Evolutionary conservation across 768 basidiomycete genomes (phyloP).

Genomic region (Tephrocybe sp.): DNA sequence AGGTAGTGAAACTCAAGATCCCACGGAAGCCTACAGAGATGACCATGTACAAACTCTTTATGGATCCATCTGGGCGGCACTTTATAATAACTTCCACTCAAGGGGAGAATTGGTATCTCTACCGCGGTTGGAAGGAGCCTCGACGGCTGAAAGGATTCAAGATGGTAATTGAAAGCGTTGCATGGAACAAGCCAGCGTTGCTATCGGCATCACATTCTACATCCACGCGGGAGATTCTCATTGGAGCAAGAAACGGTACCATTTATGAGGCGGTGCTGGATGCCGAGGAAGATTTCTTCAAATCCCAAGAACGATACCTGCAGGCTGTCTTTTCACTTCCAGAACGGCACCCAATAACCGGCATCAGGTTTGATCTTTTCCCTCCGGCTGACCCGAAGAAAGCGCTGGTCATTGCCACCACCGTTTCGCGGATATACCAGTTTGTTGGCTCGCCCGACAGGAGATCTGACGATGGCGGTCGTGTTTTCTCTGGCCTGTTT

Average conservation of each 20-base stretch:
- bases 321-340: constrained; percentile 75
- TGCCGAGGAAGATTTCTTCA: constrained; percentile 90
- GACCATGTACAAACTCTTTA: constrained; percentile 79
- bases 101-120: constrained; percentile 95
- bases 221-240: constrained; percentile 81
- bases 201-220: constrained; percentile 66
- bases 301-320: constrained; percentile 80
- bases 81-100: constrained; percentile 82
- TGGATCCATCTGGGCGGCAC: constrained; percentile 92
- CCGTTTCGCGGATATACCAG: constrained; percentile 88
- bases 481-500: constrained; percentile 76
- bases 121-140: constrained; percentile 79
- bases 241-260: constrained; percentile 82
- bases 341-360: constrained; percentile 82
- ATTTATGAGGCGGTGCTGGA: constrained; percentile 91
- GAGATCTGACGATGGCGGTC: constrained; percentile 71
- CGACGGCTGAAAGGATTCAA: constrained; percentile 77
- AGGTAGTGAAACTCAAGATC: constrained; percentile 79
- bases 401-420: constrained; percentile 78
- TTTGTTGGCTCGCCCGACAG: constrained; percentile 72
- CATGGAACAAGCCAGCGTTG: constrained; percentile 80
- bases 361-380: constrained; percentile 80
- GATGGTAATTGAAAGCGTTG: constrained; percentile 86
- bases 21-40: constrained; percentile 75
- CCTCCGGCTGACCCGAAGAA: constrained; percentile 61